Conservation (phyloP, 306 rosid species). For the Macrotyloma uniflorum region DNA sequence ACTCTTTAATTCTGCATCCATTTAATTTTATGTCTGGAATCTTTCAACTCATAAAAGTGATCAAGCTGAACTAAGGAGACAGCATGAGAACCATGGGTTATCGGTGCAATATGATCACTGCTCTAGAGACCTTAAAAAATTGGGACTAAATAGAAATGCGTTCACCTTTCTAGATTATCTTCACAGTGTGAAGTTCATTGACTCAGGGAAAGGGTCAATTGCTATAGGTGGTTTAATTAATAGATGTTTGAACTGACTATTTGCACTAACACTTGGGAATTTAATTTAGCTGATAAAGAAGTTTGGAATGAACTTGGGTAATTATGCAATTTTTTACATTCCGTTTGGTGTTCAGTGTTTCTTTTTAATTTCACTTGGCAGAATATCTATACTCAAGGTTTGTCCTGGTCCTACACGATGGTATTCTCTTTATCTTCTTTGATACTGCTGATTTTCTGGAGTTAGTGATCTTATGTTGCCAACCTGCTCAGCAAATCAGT, state of each 20-base stretch:
- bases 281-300: slow-evolving; percentile 14
- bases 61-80: neutral
- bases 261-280: neutral
- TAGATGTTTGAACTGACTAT: neutral
- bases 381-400: slow-evolving; percentile 53
- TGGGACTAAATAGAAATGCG: slow-evolving; percentile 13
- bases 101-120: neutral
- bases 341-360: slow-evolving; percentile 21
- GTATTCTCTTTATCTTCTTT: slow-evolving; percentile 49
- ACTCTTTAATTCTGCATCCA: slow-evolving; percentile 6
- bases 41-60: neutral
- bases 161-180: neutral
- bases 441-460: slow-evolving; percentile 56
- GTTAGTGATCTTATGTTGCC: slow-evolving; percentile 33
- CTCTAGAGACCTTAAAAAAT: slow-evolving; percentile 1
- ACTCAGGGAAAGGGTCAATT: neutral
- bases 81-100: neutral
- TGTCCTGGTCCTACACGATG: slow-evolving; percentile 48
- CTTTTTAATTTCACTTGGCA: slow-evolving; percentile 47
- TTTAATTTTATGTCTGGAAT: neutral
- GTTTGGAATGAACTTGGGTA: neutral
- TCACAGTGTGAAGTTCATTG: slow-evolving; percentile 19
- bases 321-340: neutral
- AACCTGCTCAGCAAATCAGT: slow-evolving; percentile 26
- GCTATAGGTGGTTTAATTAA: neutral